Conservation (phyloP, 1,284 basidiomycete species). For the Trichosporon sp. region DNA sequence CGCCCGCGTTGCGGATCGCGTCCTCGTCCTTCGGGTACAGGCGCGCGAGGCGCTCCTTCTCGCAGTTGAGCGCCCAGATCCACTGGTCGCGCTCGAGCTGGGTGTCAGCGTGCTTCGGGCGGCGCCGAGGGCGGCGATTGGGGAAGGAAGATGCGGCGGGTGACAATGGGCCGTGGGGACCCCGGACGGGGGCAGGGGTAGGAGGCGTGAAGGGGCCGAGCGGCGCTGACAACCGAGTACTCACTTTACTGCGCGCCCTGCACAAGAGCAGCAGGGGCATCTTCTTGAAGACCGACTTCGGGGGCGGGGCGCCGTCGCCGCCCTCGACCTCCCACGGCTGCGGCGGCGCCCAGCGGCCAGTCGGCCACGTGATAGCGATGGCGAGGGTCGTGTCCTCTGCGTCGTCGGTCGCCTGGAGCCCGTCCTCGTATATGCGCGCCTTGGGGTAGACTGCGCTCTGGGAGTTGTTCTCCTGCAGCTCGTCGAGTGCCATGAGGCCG, state of each 20-base stretch:
- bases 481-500: constrained; percentile 43
- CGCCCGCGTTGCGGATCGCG: constrained; percentile 31
- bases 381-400: constrained; percentile 46
- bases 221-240: constrained; percentile 10
- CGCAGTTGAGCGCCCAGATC: constrained; percentile 48
- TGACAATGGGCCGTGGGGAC: too few relatives aligned
- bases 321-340: constrained; percentile 37
- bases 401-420: constrained; percentile 42
- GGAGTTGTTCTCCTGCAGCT: constrained; percentile 28
- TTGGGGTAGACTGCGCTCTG: constrained; percentile 25
- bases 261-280: constrained; percentile 36
- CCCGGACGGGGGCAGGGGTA: too few relatives aligned
- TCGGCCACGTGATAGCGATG: constrained; percentile 30
- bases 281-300: constrained; percentile 23
- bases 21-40: constrained; percentile 32
- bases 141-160: too few relatives aligned
- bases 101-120: background rate
- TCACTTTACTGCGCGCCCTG: constrained; percentile 45
- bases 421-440: constrained; percentile 45
- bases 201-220: too few relatives aligned
- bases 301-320: constrained; percentile 21
- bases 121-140: background rate
- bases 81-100: constrained; percentile 50
- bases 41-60: constrained; percentile 45
- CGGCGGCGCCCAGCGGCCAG: constrained; percentile 14